These are phyloP conservation scores for Trichoderma harzianum DNA, from an alignment of 2,329 filamentous ascomycete species.

Conservation along the genomic window DNA sequence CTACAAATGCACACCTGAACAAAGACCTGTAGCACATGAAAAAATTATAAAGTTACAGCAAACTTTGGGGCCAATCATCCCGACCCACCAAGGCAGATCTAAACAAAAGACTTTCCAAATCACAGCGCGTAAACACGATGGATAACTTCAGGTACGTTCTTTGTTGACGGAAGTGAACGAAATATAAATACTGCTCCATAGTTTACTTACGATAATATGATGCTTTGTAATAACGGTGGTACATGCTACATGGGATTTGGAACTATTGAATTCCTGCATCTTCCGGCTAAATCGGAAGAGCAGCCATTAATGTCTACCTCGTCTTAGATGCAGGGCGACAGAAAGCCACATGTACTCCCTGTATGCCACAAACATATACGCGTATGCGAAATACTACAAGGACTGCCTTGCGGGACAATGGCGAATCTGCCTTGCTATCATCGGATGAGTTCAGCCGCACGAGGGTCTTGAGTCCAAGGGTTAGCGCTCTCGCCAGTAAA, in stretches of 20 bases:
- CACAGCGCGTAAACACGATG: no score
- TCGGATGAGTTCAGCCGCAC: neutral
- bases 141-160: no score
- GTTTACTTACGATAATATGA: no score
- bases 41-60: no score
- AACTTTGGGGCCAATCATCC: no score
- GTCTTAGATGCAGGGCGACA: neutral
- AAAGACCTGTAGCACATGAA: no score
- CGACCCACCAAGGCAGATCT: no score
- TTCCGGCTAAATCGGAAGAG: neutral
- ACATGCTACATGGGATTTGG: neutral
- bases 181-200: no score
- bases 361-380: neutral
- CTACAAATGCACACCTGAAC: no score
- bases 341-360: neutral
- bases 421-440: slow-evolving; percentile 4
- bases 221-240: neutral
- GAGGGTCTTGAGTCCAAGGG: neutral
- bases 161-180: no score
- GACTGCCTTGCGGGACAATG: neutral
- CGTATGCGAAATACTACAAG: neutral
- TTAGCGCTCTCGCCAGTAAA: neutral
- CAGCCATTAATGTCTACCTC: neutral
- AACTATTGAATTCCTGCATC: neutral
- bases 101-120: no score